Percentiles rank a stretch among this genome's conserved stretches.
Conservation (phyloP, 1,139 yeast genomes). For the Lodderomyces orthopsilosis region DNA sequence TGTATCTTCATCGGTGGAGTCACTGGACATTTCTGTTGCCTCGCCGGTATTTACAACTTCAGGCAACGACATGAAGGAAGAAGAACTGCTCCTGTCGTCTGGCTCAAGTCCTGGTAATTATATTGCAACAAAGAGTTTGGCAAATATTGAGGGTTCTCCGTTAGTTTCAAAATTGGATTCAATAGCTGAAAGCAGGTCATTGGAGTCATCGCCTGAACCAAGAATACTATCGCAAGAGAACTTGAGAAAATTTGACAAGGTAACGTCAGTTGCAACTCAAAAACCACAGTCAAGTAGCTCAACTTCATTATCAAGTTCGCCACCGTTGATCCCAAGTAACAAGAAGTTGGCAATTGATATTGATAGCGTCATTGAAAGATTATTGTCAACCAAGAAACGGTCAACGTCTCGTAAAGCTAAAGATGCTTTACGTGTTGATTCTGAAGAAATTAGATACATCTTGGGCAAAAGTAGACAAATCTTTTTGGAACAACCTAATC, state of each 20-base stretch:
- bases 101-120: conserved; percentile 18
- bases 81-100: conserved; percentile 43
- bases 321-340: conserved; percentile 23
- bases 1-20: conserved; percentile 41
- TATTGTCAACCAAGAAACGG: conserved; percentile 40
- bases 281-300: conserved; percentile 15
- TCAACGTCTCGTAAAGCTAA: conserved; percentile 28
- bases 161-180: conserved; percentile 33
- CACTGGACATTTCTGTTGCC: conserved; percentile 21
- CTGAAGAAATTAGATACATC: conserved; percentile 60
- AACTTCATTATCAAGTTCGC: conserved; percentile 24
- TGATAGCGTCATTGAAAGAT: conserved; percentile 53
- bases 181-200: conserved; percentile 34
- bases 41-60: conserved; percentile 41
- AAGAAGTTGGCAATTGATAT: conserved; percentile 38
- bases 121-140: not conserved
- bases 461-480: conserved; percentile 67
- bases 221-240: conserved; percentile 12
- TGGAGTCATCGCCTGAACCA: conserved; percentile 38
- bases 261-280: conserved; percentile 2
- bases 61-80: conserved; percentile 28
- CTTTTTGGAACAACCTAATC: conserved; percentile 73
- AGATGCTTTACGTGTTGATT: conserved; percentile 43
- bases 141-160: conserved; percentile 1
- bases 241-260: conserved; percentile 11